These are phyloP conservation scores for Pseudodiploospora longispora DNA, from an alignment of 2,329 filamentous ascomycete species.

Conservation along the genomic window DNA sequence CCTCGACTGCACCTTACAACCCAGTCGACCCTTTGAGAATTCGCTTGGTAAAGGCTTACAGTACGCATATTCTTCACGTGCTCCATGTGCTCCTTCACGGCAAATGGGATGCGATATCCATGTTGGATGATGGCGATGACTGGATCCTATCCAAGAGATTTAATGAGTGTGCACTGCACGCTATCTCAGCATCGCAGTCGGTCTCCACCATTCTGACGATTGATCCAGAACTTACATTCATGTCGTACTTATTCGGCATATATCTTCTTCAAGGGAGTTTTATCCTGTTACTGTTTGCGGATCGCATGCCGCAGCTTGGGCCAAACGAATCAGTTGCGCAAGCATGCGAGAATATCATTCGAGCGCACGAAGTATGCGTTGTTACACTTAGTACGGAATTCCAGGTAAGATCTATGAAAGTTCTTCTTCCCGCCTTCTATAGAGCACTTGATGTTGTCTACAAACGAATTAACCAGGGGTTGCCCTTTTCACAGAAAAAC, in stretches of 20 bases:
- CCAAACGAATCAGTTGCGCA: constrained; percentile 37
- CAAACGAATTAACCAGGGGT: not conserved
- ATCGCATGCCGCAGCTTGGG: constrained; percentile 39
- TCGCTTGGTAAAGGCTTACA: constrained; percentile 37
- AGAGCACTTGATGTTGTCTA: not conserved
- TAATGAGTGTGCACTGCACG: constrained; percentile 36
- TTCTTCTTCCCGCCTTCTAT: not conserved
- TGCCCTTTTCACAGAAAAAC: constrained; percentile 33
- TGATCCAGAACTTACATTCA: constrained; percentile 43
- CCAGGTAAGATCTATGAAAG: constrained; percentile 25
- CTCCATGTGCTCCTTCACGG: constrained; percentile 39
- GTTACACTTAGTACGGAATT: constrained; percentile 42
- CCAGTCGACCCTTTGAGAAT: constrained; percentile 21
- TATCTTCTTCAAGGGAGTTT: constrained; percentile 45
- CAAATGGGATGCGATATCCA: constrained; percentile 41
- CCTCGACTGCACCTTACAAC: constrained; percentile 7
- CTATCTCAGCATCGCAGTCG: constrained; percentile 37
- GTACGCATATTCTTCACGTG: constrained; percentile 39
- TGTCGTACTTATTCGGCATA: constrained; percentile 45
- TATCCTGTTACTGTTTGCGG: constrained; percentile 39
- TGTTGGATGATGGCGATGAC: constrained; percentile 40
- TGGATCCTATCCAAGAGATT: constrained; percentile 40
- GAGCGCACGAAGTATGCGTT: constrained; percentile 42
- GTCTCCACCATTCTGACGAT: constrained; percentile 36
- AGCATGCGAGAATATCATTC: constrained; percentile 41